Evolutionary conservation across 2,329 filamentous ascomycete species (phyloP), one percentile per base, ranked within the genome.

Genomic region (Fusarium falciforme): DNA sequence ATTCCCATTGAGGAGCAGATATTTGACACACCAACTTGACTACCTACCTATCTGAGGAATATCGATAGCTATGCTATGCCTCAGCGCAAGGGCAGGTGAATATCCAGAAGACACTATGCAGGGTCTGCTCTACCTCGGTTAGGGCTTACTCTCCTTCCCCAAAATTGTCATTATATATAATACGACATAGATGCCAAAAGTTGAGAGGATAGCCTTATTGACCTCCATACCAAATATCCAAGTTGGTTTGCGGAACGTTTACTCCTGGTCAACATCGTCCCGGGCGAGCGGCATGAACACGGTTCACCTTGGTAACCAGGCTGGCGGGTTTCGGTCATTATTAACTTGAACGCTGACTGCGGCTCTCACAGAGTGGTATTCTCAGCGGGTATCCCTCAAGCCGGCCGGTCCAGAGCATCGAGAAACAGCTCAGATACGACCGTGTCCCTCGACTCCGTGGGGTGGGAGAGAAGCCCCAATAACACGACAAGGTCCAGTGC

Each of bases 351-450:
- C 27, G 22, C 55, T 58, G 31, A 36, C 54, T 29, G 58, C 60
- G 58, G 58, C 38, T 61, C 38, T 61, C 58, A 12, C 38, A 17
- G 58, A 47, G 58, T 61, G 27, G 25, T 61, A 61, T 47, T 31
- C 16, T 22, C 20, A 22, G 29, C 58, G 58, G 58, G 29, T 61
- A 47, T 61, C 29, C 27, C 12, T 61, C 58, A 61, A 47, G 40
- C 38, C 58, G n/a, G 58, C 20, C 35, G 17, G 38, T 17, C 22
- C 36, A 47, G 38, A 22, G 25, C 42, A 31, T 59, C 22, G 14
- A 25, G 10, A 5, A 44, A 33, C 38, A 33, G 29, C 27, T 44
- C 40, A 47, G 38, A 61, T 47, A 14, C 20, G 29, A 35, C 40
- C 27, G n/a, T 47, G 29, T 47, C 36, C 42, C 36, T 29, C 35